These are phyloP conservation scores for Phytophthora capsici DNA, from an alignment of 352 stramenopile species.

Conservation along the genomic window DNA sequence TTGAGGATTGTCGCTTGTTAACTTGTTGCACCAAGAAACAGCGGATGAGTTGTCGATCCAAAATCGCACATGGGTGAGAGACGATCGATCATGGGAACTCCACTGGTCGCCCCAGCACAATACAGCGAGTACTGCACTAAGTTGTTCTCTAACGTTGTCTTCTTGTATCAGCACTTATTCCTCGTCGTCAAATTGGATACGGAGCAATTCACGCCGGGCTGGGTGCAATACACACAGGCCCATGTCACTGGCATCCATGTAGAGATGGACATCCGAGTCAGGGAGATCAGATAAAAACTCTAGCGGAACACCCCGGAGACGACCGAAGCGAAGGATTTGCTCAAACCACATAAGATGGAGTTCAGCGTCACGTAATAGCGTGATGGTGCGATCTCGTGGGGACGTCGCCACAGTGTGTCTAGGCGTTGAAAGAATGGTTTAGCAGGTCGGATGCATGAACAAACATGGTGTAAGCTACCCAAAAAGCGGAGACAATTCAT, in stretches of 20 bases:
- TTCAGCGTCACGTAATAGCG: too few species aligned
- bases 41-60: conserved; percentile 12
- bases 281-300: too few species aligned
- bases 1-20: background rate
- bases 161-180: conserved; percentile 14
- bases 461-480: background rate
- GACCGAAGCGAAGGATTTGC: background rate
- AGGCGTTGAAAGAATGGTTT: conserved; percentile 9
- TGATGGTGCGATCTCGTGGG: too few species aligned
- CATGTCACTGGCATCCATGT: conserved; percentile 23
- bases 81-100: background rate
- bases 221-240: conserved; percentile 29
- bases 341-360: too few species aligned
- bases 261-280: too few species aligned
- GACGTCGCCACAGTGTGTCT: background rate
- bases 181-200: conserved; percentile 19
- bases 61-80: background rate
- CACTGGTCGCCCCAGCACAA: background rate
- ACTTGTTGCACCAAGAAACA: conserved; percentile 5
- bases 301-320: background rate
- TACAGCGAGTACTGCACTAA: conserved; percentile 1
- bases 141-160: conserved; percentile 26
- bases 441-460: background rate
- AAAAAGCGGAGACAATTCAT: too few species aligned
- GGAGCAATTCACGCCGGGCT: background rate